These are phyloP conservation scores for Mycosphaerelloides madeirae DNA, from an alignment of 2,329 filamentous ascomycete genomes.

Conservation along the genomic window DNA sequence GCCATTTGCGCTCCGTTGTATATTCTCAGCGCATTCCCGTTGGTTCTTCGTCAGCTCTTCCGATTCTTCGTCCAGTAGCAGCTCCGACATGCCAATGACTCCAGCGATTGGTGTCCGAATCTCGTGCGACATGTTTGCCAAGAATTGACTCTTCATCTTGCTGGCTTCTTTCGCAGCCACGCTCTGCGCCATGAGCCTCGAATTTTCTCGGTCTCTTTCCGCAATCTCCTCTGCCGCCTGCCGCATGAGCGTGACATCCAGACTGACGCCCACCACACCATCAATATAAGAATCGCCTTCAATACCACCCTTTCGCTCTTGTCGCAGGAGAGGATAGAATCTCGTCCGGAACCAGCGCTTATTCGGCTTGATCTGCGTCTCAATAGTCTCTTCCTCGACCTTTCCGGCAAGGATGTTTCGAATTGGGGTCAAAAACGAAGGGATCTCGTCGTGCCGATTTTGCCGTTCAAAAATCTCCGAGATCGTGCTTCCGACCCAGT, in stretches of 20 bases:
- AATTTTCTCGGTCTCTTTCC: slow-evolving; percentile 53
- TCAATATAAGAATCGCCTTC: slow-evolving; percentile 54
- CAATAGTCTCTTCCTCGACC: slow-evolving; percentile 56
- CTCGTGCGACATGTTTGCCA: slow-evolving; percentile 56
- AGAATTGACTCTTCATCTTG: slow-evolving; percentile 72
- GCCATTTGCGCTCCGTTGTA: slow-evolving; percentile 73
- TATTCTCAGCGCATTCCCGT: slow-evolving; percentile 69
- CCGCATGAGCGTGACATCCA: slow-evolving; percentile 72
- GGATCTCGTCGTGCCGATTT: slow-evolving; percentile 29
- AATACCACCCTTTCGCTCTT: slow-evolving; percentile 50
- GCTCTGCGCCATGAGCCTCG: slow-evolving; percentile 62
- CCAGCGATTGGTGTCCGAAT: slow-evolving; percentile 62
- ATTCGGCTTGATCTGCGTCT: slow-evolving; percentile 55
- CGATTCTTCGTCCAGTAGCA: slow-evolving; percentile 60
- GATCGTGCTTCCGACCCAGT: slow-evolving; percentile 56
- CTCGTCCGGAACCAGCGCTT: slow-evolving; percentile 67
- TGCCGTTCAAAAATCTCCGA: slow-evolving; percentile 55
- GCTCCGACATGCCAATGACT: slow-evolving; percentile 73
- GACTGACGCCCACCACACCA: slow-evolving; percentile 72
- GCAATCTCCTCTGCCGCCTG: slow-evolving; percentile 59
- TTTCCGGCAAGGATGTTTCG: slow-evolving; percentile 61
- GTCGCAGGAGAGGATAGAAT: slow-evolving; percentile 61
- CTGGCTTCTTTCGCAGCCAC: slow-evolving; percentile 75
- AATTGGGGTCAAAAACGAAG: slow-evolving; percentile 53
- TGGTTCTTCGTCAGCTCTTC: slow-evolving; percentile 60